Conservation (phyloP, 495 filamentous ascomycete species). For the Daldinia caldariorum region DNA sequence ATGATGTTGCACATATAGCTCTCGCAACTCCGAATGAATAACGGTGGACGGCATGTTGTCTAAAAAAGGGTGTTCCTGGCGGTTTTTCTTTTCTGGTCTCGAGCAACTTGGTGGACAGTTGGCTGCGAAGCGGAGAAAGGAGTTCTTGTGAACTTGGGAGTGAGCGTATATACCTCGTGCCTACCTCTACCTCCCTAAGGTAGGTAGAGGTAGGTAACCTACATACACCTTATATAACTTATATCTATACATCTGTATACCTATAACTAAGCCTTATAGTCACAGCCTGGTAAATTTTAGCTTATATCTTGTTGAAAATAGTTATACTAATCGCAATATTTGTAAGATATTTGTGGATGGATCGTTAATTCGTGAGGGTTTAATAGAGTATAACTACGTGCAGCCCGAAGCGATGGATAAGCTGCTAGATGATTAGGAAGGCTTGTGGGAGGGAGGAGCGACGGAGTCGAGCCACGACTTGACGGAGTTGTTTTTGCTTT, state of each 20-base stretch:
- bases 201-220: neutral
- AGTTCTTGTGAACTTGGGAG: neutral
- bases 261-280: neutral
- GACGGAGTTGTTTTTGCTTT: too few relatives aligned
- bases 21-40: constrained; percentile 12
- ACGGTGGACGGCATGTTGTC: neutral
- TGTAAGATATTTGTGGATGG: too few relatives aligned
- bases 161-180: neutral
- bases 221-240: neutral
- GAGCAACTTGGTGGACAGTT: neutral
- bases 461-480: too few relatives aligned
- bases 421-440: too few relatives aligned
- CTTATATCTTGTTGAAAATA: neutral
- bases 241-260: neutral
- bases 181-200: neutral
- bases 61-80: neutral
- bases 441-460: too few relatives aligned
- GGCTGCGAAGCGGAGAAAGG: neutral
- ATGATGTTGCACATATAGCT: constrained; percentile 2
- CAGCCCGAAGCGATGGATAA: too few relatives aligned
- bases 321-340: neutral
- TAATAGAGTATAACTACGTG: too few relatives aligned
- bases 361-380: too few relatives aligned
- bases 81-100: neutral
- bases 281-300: neutral